Conservation (phyloP, 148 eudicot genomes). For the Spergularia marina region DNA sequence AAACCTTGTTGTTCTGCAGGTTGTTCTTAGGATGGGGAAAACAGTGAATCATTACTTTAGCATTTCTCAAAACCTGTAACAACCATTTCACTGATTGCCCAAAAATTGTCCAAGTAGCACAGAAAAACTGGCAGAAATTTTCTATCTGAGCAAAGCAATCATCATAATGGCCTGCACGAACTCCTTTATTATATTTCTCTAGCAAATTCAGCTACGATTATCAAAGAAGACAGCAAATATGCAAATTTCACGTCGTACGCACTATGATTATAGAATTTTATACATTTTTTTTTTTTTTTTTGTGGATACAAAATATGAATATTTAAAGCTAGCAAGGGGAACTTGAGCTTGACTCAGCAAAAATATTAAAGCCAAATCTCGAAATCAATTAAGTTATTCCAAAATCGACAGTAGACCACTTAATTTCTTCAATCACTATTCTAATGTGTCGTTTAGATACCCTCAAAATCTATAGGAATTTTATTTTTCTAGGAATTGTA, state of each 20-base stretch:
- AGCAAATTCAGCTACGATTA: not conserved
- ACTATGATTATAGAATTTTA: not conserved
- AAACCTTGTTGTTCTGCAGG: not conserved
- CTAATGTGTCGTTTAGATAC: too few relatives aligned
- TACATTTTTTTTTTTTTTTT: not conserved
- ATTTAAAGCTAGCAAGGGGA: too few relatives aligned
- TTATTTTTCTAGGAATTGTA: too few relatives aligned
- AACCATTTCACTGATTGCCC: not conserved
- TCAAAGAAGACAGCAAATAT: not conserved
- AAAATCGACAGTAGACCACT: too few relatives aligned
- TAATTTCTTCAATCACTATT: too few relatives aligned
- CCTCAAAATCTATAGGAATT: too few relatives aligned
- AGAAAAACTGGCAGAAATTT: not conserved
- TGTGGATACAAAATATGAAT: not conserved
- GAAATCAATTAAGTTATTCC: too few relatives aligned
- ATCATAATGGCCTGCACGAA: slow-evolving; percentile 34
- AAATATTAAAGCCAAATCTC: too few relatives aligned
- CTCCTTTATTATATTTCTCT: not conserved
- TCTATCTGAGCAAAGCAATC: not conserved
- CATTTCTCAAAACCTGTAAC: not conserved
- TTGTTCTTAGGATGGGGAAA: not conserved
- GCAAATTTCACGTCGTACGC: slow-evolving; percentile 5
- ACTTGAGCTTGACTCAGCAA: too few relatives aligned
- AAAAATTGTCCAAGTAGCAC: not conserved
- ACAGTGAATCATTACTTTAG: not conserved